Evolutionary conservation across 2,329 filamentous ascomycete species (phyloP), one percentile per base, ranked within the genome.

Genomic region (Cladobotryum protrusum): DNA sequence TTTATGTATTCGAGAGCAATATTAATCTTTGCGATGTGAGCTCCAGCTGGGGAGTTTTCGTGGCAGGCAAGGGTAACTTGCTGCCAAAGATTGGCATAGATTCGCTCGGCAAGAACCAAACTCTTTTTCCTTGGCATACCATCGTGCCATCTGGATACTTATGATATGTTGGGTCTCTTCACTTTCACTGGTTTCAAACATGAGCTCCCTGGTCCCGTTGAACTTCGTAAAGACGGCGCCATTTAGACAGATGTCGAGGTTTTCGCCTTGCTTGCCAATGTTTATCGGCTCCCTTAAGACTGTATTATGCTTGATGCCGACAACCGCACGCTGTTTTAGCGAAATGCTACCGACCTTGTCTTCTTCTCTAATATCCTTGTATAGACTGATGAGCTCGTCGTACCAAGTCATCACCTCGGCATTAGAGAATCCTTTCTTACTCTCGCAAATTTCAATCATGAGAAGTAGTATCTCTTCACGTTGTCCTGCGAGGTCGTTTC

Each of bases 71-170:
- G 56, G 7, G 65, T 68, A 43, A 71, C 59, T n/a, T 62, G 63
- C 5, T 67, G 63, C 69, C 69, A 72, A 8, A 72, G 62, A 14
- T 60, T 63, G 45, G 71, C 61, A 49, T 69, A 72, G 6, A 71
- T 60, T 17, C 63, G 63, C 58, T 72, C 69, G 0, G 69, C 68
- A 6, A 66, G 59, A 42, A 63, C 56, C 46, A 60, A 60, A 59
- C 18, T 61, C 56, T 6, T 63, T 60, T 5, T 58, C 57, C 48
- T 67, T 9, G 24, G 24, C 62, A 44, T 71, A 72, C 0, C 63
- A 61, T 17, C 57, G 52, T 1, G 68, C 68, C 2, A 70, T 59
- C 12, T 61, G 60, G 17, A 71, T 59, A 48, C 69, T 62, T 1
- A 58, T 57, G 24, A 71, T 60, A 45, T 65, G 58, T 12, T 69